Evolutionary conservation across 2,329 filamentous ascomycete genomes (phyloP), one percentile per base, ranked within the genome.

Genomic region (Aspergillus nomiae): DNA sequence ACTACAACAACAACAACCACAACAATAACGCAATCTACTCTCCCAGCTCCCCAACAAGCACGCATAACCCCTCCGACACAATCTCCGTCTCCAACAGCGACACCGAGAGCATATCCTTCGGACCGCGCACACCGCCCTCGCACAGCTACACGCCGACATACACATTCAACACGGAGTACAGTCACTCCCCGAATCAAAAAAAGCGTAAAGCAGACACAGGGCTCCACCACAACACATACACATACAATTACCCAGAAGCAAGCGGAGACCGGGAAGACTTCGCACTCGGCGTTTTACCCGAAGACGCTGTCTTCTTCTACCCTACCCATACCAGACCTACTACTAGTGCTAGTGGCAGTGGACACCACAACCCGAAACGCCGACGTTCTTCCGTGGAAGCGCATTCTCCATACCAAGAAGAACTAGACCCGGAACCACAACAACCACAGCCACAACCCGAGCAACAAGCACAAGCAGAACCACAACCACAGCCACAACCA

Each of bases 31-130:
- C 45, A 61, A 26, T 57, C 61, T 26, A 61, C 24, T 28, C 50
- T 6, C 63, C 3, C 60, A 63, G 63, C 9, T 73, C 72, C 6
- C 71, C 73, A 2, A 66, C 65, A 24, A 67, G 65, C 26, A 69
- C 65, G 12, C 34, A 36, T 54, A 54, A 19, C 10, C 67, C 69
- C 6, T 68, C 65, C 16, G 65, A 61, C 64, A 71, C 72, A 26
- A 57, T 57, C 1, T n/a, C 19, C n/a, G 4, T 10, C 12, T 14
- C 38, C 9, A 73, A 73, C 19, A 60, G 59, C 57, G 72, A 41
- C 19, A n/a, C 38, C 7, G 38, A 41, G 6, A 41, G 38, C 8
- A 41, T 41, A 16, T 41, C 16, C 19, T 41, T 65, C 4, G 59
- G 54, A 30, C 45, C 26, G 2, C 41, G 26, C 14, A 59, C 46